Percentiles rank a stretch among this genome's conserved stretches.
phyloP scores from a whole-genome alignment of 2,329 filamentous ascomycete genomes.

The Phialophora expanda region DNA sequence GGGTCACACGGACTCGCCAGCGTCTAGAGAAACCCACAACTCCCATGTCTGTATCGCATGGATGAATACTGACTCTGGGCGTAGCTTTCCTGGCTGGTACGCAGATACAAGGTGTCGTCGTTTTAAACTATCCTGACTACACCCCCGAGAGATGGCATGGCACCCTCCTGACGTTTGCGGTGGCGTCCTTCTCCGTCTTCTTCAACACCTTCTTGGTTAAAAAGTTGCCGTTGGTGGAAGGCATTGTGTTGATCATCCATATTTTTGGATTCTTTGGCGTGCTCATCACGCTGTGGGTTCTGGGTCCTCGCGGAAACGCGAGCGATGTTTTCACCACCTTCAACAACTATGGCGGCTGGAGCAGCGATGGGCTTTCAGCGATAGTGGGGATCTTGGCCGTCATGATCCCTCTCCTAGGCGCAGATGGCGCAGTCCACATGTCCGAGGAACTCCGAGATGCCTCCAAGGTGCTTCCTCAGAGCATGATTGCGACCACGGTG shows the following conservation, averaged over 20 bases:
- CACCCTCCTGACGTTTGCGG: conserved; percentile 51
- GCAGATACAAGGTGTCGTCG: conserved; percentile 54
- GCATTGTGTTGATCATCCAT: conserved; percentile 51
- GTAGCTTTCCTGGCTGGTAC: conserved; percentile 51
- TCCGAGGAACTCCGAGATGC: conserved; percentile 50
- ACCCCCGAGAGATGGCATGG: conserved; percentile 51
- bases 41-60: conserved; percentile 30
- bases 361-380: conserved; percentile 39
- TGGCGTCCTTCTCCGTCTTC: conserved; percentile 48
- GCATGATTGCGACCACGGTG: conserved; percentile 46
- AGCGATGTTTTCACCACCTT: conserved; percentile 50
- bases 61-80: neutral
- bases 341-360: conserved; percentile 49
- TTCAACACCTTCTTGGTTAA: conserved; percentile 52
- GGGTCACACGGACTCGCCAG: neutral
- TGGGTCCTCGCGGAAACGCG: conserved; percentile 48
- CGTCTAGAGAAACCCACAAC: neutral
- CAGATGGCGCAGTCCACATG: conserved; percentile 41
- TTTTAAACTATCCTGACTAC: conserved; percentile 52
- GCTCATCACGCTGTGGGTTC: conserved; percentile 52
- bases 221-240: conserved; percentile 50
- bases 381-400: conserved; percentile 42
- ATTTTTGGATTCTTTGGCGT: conserved; percentile 51
- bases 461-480: conserved; percentile 45
- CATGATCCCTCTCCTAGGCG: conserved; percentile 39